Percentiles rank a stretch among this genome's conserved stretches.
phyloP scores from a whole-genome alignment of 768 basidiomycete species.

The Tylopilus vinaceipallidus region DNA sequence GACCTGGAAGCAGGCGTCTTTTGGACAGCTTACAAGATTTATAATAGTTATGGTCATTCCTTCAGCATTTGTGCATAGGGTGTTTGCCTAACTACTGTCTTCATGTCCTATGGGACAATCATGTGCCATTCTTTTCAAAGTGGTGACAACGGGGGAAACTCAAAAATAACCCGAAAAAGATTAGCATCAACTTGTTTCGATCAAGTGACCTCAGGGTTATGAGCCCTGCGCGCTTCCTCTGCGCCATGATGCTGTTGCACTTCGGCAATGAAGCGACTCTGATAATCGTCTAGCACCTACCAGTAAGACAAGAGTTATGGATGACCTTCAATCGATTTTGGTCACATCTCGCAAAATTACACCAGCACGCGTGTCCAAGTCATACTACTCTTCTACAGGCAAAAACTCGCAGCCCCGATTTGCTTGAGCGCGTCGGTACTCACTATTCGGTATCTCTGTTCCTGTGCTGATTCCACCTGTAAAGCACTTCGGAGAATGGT shows the following conservation, averaged over 20 bases:
- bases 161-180: background rate
- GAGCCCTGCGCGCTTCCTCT: conserved; percentile 49
- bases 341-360: background rate
- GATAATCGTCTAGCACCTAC: no score
- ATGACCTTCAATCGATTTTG: background rate
- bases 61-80: no score
- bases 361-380: background rate
- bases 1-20: background rate
- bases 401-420: no score
- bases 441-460: background rate
- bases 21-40: background rate
- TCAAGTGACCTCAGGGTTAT: conserved; percentile 50
- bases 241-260: conserved; percentile 41
- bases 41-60: background rate
- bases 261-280: no score
- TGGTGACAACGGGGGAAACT: no score
- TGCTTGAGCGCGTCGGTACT: background rate
- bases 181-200: conserved; percentile 46
- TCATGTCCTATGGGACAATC: no score
- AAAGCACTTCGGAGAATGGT: conserved; percentile 1
- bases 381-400: background rate
- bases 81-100: no score
- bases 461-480: background rate
- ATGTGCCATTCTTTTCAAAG: no score
- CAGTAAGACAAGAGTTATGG: background rate